These are phyloP conservation scores for Trichophyton equinum DNA, from an alignment of 2,329 filamentous ascomycete genomes.

Conservation along the genomic window DNA sequence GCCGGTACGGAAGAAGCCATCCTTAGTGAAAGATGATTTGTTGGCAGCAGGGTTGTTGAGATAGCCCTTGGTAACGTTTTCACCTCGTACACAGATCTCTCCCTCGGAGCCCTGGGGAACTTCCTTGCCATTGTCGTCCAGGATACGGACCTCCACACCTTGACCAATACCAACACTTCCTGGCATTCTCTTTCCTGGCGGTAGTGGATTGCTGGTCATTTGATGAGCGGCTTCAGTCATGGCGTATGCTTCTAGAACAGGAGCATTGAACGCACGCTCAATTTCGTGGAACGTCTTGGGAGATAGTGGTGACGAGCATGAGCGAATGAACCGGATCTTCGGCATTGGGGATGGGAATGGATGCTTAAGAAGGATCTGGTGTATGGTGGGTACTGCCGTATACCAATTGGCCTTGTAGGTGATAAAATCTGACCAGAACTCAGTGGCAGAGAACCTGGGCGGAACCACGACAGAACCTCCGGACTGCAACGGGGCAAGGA, in stretches of 20 bases:
- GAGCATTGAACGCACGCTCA: slow-evolving; percentile 61
- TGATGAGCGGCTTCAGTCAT: slow-evolving; percentile 71
- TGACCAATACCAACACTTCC: slow-evolving; percentile 74
- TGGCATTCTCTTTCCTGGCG: slow-evolving; percentile 60
- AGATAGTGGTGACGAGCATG: slow-evolving; percentile 71
- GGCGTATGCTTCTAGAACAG: slow-evolving; percentile 78
- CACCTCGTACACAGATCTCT: slow-evolving; percentile 70
- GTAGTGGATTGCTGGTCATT: slow-evolving; percentile 48
- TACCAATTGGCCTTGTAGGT: slow-evolving; percentile 75
- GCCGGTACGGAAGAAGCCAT: slow-evolving; percentile 77
- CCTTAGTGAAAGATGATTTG: slow-evolving; percentile 55
- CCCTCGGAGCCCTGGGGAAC: slow-evolving; percentile 57
- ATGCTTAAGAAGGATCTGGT: slow-evolving; percentile 72
- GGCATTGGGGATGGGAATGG: slow-evolving; percentile 56
- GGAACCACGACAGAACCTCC: slow-evolving; percentile 72
- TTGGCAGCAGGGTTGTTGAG: slow-evolving; percentile 73
- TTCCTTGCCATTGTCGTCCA: slow-evolving; percentile 56
- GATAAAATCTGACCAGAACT: slow-evolving; percentile 71
- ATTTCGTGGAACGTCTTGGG: slow-evolving; percentile 71
- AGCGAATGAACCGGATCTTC: slow-evolving; percentile 72
- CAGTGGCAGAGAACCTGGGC: slow-evolving; percentile 62
- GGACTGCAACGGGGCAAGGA: slow-evolving; percentile 62
- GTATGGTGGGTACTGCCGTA: slow-evolving; percentile 84
- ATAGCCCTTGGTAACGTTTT: slow-evolving; percentile 76
- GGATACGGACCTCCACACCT: slow-evolving; percentile 68